Conservation (phyloP, 768 basidiomycete species). For the Tremella fuciformis region DNA sequence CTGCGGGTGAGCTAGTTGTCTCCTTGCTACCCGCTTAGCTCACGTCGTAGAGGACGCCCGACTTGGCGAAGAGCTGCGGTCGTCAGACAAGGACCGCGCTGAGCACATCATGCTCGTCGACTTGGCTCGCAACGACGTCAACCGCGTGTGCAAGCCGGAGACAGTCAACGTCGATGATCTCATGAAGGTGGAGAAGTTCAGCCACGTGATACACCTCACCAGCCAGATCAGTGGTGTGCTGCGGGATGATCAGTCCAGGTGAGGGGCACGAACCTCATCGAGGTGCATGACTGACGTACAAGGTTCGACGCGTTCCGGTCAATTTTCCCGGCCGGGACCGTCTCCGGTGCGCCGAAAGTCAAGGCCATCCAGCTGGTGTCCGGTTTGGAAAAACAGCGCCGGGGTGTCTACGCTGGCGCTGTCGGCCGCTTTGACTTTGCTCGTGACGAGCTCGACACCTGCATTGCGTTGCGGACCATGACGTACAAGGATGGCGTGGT, state of each 20-base stretch:
- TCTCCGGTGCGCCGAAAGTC: slow-evolving; percentile 98
- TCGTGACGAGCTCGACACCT: slow-evolving; percentile 88
- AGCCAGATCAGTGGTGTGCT: slow-evolving; percentile 87
- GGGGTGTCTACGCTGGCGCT: slow-evolving; percentile 94
- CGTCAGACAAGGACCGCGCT: slow-evolving; percentile 90
- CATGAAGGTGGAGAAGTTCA: slow-evolving; percentile 91
- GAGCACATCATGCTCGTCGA: slow-evolving; percentile 99
- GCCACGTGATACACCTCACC: slow-evolving; percentile 95
- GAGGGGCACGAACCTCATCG: slow-evolving; percentile 11
- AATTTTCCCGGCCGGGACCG: slow-evolving; percentile 97
- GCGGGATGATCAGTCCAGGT: slow-evolving; percentile 81
- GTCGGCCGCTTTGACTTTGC: slow-evolving; percentile 95
- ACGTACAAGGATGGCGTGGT: slow-evolving; percentile 81
- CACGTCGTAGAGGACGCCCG: slow-evolving; percentile 75
- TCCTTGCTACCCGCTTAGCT: slow-evolving; percentile 7
- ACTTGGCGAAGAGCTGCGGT: slow-evolving; percentile 68
- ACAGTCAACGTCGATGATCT: slow-evolving; percentile 95
- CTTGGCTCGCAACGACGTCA: slow-evolving; percentile 95
- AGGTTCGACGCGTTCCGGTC: slow-evolving; percentile 99
- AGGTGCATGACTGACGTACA: not conserved
- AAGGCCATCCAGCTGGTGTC: slow-evolving; percentile 93
- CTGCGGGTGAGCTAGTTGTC: slow-evolving; percentile 64
- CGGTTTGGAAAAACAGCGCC: slow-evolving; percentile 77
- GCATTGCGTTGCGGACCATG: slow-evolving; percentile 98
- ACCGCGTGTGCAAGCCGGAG: slow-evolving; percentile 89